These are phyloP conservation scores for Botryotinia convoluta DNA, from an alignment of 2,329 filamentous ascomycete species.

Conservation along the genomic window DNA sequence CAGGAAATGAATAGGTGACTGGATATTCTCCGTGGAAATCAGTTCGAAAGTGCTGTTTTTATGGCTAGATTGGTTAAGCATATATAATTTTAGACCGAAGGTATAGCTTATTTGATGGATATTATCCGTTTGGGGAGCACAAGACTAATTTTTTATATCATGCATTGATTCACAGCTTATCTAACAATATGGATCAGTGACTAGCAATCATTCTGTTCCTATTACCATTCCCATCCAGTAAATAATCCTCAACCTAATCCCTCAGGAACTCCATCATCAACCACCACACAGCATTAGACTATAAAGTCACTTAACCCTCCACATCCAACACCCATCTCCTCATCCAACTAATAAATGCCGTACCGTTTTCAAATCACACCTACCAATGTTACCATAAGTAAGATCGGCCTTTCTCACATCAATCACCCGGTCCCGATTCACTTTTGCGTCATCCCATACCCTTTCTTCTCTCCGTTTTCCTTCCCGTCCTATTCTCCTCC, in stretches of 20 bases:
- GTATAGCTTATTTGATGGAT: neutral
- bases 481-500: neutral
- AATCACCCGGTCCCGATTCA: neutral
- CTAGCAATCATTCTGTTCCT: neutral
- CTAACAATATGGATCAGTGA: rapidly evolving
- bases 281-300: neutral
- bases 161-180: neutral
- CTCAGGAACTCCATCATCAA: neutral
- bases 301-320: too few relatives aligned
- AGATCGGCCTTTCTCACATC: neutral
- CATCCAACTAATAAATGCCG: neutral
- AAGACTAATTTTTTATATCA: neutral
- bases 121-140: neutral
- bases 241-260: neutral
- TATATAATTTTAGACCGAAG: neutral
- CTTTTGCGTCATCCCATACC: neutral
- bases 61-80: neutral
- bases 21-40: neutral
- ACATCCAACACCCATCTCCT: neutral
- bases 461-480: neutral
- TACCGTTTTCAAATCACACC: neutral
- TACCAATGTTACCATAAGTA: neutral
- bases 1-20: neutral
- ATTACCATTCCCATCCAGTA: neutral
- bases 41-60: neutral